Evolutionary conservation across 352 stramenopile genomes (phyloP), one percentile per base, ranked within the genome.

Genomic region (Globisporangium recalcitrans): DNA sequence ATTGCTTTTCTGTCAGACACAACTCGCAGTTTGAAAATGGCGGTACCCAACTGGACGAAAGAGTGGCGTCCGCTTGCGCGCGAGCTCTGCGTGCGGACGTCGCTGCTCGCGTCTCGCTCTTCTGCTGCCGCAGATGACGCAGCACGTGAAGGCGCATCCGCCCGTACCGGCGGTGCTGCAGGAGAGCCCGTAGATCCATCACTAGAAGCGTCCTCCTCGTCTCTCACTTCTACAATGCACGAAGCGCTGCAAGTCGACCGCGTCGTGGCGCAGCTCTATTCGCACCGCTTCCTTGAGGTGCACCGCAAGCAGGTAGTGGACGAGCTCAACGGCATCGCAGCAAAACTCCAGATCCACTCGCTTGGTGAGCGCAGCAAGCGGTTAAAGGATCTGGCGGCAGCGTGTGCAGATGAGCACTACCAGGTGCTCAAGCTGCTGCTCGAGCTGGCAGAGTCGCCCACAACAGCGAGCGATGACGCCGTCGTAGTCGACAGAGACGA

Each of bases 281-380:
- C 66, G 42, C 77, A 85, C 49, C 59, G 61, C 0, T 91, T 82
- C 65, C 67, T 87, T 44, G 77, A 87, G 26, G 63, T 56, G 31
- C 65, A 78, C 21, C 79, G 74, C 13, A 71, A 82, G 60, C 72
- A 89, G 46, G 78, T 89, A 19, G 3, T 61, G 19, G 54, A 54
- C 22, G 70, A 91, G 54, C 59, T 77, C 1, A 48, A 71, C n/a
- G 72, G 62, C 22, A 52, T 89, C 4, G 73, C 68, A 1, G 69
- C 48, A 5, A 89, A 88, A 57, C 78, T 91, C 58, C 64, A 77
- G 47, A 68, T 88, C 8, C 82, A 89, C 62, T 78, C 75, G 46
- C 64, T 82, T 1, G 64, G 72, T 8, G 70, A 80, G n/a, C 75
- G 78, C 24, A 75, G 72, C 1, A 38, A 70, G 1, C 73, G 66